phyloP scores from a whole-genome alignment of 1,139 yeast genomes.

The Hyphopichia pseudoburtonii region DNA sequence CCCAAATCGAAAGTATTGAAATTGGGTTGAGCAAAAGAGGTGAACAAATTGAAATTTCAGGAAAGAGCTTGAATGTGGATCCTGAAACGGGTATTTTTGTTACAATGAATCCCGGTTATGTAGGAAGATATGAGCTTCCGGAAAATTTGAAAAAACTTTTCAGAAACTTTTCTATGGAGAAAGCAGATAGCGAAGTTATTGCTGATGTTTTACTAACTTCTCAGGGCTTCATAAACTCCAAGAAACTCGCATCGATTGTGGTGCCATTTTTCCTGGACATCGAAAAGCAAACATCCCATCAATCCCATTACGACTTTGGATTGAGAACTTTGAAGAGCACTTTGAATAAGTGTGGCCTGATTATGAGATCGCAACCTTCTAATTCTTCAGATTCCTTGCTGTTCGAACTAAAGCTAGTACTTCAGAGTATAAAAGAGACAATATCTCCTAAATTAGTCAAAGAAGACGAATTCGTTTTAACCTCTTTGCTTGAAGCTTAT shows the following conservation, averaged over 20 bases:
- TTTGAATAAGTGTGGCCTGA: constrained; percentile 56
- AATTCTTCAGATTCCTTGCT: constrained; percentile 7
- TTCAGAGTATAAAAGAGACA: constrained; percentile 57
- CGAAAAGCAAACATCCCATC: constrained; percentile 40
- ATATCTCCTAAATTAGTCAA: constrained; percentile 64
- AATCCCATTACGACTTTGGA: constrained; percentile 88
- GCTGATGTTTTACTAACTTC: constrained; percentile 72
- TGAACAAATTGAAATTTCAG: constrained; percentile 46
- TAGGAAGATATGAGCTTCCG: constrained; percentile 80
- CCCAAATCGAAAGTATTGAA: constrained; percentile 77
- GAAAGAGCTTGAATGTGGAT: constrained; percentile 43
- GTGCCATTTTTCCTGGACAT: constrained; percentile 59
- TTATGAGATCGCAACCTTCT: constrained; percentile 28
- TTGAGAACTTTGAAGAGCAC: constrained; percentile 74
- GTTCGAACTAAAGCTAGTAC: constrained; percentile 42
- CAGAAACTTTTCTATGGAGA: constrained; percentile 70
- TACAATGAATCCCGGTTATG: constrained; percentile 90
- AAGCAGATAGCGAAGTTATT: constrained; percentile 70
- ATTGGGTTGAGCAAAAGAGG: constrained; percentile 35
- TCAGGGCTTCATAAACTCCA: constrained; percentile 63
- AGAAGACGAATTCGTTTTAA: constrained; percentile 47
- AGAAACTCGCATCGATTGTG: constrained; percentile 44
- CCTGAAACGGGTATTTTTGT: constrained; percentile 73
- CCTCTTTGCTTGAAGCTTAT: constrained; percentile 24
- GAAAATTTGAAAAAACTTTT: constrained; percentile 83